Evolutionary conservation across 768 basidiomycete genomes (phyloP), one percentile per base, ranked within the genome.

Genomic region (Tephrocybe sp.): DNA sequence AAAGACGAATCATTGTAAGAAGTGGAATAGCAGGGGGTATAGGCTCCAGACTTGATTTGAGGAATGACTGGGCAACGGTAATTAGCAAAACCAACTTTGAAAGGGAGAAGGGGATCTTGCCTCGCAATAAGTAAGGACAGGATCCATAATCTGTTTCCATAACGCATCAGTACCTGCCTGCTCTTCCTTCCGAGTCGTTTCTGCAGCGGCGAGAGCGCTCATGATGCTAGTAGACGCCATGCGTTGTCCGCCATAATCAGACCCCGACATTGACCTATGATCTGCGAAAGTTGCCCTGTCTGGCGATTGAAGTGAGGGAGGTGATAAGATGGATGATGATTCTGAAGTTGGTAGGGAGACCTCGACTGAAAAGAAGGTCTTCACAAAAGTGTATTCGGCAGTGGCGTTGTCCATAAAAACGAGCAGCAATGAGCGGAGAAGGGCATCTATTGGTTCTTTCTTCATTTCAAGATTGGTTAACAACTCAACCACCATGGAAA

Each of bases 331-430:
- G 4, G 49, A 67, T 31, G 68, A 65, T 2, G 61, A 49, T 40
- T 77, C 79, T 22, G 54, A 55, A 10, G 68, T 61, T 16, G 69
- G 65, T 2, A 68, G 47, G 1, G 63, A 57, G 5, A 65, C 59
- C 40, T 66, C 70, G 50, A 63, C 62, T 31, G 79, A 72, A 70
- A 98, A 98, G 72, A 99, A 98, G 0, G 82, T 71, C 9, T 83
- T 80, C 43, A 97, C 68, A 60, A 98, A 98, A 1, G 84, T 75
- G 67, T 94, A 95, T 69, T 98, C 95, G 23, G 93, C 82, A 1
- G 89, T 89, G 3, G 91, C 86, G 61, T 99, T 98, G 70, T 97
- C 94, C 79, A 95, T 84, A 52, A 98, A 80, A 45, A 97, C 94
- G 44, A 98, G 73, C 41, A 93, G 70, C 21, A 92, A 70, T 0